Evolutionary conservation across 1,284 basidiomycete species (phyloP), one percentile per base, ranked within the genome.

Genomic region (Trametes polyzona): DNA sequence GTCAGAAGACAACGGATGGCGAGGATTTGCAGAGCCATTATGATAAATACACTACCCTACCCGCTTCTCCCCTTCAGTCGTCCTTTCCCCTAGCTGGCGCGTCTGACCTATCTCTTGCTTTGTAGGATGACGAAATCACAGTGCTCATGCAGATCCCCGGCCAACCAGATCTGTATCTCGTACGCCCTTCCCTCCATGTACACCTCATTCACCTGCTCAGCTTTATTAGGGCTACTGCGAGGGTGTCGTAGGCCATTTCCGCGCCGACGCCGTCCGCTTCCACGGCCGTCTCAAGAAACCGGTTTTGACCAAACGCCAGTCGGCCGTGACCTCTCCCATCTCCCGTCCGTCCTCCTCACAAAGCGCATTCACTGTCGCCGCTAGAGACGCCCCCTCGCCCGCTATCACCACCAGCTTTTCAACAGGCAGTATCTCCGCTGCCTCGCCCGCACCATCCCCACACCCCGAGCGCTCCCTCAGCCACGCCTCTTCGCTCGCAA

Each of bases 241-340:
- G 75, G 94, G 92, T 48, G 92, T 96, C 43, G 88, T 96, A 2
- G 95, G 95, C 14, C 83, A 87, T 39, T 95, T 96, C 70, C 77
- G 81, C 30, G 85, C 82, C 2, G 68, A 74, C 12, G 78, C 89
- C 61, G 92, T 96, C 11, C 79, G 76, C 17, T 92, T 95, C 65
- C 85, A 86, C 64, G 81, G 82, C 3, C 89, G 86, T 61, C 81
- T 95, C 64, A 95, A 95, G 76, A 87, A 86, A 59, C 89, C 91
- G 0, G 78, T 95, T 61, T 86, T 88, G 78, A 81, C 88, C 2
- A 89, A 89, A 68, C 83, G 90, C 1, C 71, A 74, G 9, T 73
- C 74, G 19, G 57, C 72, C 5, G 61, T 69, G 16, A 21, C 30
- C 42, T 60, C 65, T 26, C 65, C 72, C 8, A 58, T 67, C 52